Percentiles rank a stretch among this genome's conserved stretches.
Conservation (phyloP, 1,139 yeast genomes). For the Yamadazyma jaroonii region DNA sequence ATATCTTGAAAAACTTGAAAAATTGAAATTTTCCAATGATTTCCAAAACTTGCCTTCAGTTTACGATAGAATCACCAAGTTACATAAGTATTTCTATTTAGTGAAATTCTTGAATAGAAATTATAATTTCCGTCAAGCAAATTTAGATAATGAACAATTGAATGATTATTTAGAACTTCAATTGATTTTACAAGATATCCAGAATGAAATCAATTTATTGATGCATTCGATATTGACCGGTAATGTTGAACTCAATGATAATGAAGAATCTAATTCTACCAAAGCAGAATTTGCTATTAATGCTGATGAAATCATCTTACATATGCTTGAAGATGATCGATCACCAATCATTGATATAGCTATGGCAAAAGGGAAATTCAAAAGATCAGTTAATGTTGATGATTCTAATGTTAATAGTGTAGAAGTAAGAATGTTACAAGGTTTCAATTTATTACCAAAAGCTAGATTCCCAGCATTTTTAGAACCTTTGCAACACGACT, state of each 20-base stretch:
- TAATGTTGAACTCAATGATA: slow-evolving; percentile 17
- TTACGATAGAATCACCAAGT: slow-evolving; percentile 22
- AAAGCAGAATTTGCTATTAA: slow-evolving; percentile 57
- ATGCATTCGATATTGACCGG: slow-evolving; percentile 43
- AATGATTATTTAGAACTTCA: slow-evolving; percentile 33
- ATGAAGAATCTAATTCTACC: slow-evolving; percentile 11
- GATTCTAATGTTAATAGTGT: slow-evolving; percentile 41
- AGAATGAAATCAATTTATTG: slow-evolving; percentile 36
- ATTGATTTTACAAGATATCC: slow-evolving; percentile 25
- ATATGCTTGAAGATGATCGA: slow-evolving; percentile 43
- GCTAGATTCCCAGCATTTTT: slow-evolving; percentile 37
- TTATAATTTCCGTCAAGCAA: slow-evolving; percentile 35
- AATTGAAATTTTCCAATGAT: slow-evolving; percentile 41
- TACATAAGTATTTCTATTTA: slow-evolving; percentile 27
- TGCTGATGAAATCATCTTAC: slow-evolving; percentile 47
- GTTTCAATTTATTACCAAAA: slow-evolving; percentile 32
- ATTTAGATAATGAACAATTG: slow-evolving; percentile 33
- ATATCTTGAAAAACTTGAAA: slow-evolving; percentile 35
- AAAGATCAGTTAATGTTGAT: slow-evolving; percentile 48
- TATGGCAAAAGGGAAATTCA: slow-evolving; percentile 36
- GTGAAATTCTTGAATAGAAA: slow-evolving; percentile 27
- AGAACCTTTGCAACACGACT: slow-evolving; percentile 24
- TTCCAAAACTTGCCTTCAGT: slow-evolving; percentile 37
- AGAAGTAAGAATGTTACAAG: slow-evolving; percentile 46
- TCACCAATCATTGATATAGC: slow-evolving; percentile 42